Conservation (phyloP, 2,329 filamentous ascomycete species). For the Coniosporium tulheliwenetii region DNA sequence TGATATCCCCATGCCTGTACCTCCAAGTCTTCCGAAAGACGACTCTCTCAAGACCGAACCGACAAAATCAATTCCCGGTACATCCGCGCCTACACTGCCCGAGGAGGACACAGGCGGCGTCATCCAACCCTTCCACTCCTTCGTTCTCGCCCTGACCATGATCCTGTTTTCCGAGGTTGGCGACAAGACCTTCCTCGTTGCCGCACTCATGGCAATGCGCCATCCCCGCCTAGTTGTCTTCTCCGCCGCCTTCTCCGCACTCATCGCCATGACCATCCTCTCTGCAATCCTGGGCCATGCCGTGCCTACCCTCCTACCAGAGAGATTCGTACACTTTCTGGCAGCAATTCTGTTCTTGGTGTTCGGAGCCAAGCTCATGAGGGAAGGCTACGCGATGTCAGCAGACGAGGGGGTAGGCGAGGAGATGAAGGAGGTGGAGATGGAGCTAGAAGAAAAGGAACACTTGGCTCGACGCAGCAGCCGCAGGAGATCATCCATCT, state of each 20-base stretch:
- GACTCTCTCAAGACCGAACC: conserved; percentile 13
- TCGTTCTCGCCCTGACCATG: conserved; percentile 87
- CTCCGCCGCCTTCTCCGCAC: conserved; percentile 78
- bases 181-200: conserved; percentile 96
- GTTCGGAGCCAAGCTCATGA: conserved; percentile 71
- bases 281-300: conserved; percentile 87
- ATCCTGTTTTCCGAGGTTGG: conserved; percentile 94
- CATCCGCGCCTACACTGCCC: conserved; percentile 9
- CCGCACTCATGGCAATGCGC: conserved; percentile 98
- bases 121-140: conserved; percentile 74
- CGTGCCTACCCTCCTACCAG: conserved; percentile 77
- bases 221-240: conserved; percentile 89
- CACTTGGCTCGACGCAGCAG: conserved; percentile 49
- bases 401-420: conserved; percentile 83
- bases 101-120: conserved; percentile 36
- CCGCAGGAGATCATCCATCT: conserved; percentile 46
- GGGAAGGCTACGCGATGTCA: conserved; percentile 78
- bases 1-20: conserved; percentile 51
- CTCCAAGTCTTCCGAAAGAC: conserved; percentile 12
- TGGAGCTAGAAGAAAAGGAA: conserved; percentile 88
- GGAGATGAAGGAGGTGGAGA: conserved; percentile 94
- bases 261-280: conserved; percentile 87
- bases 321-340: conserved; percentile 76
- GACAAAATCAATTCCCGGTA: conserved; percentile 15
- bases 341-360: conserved; percentile 76